These are phyloP conservation scores for Hymenoscyphus linearis DNA, from an alignment of 2,329 filamentous ascomycete genomes.

Conservation along the genomic window DNA sequence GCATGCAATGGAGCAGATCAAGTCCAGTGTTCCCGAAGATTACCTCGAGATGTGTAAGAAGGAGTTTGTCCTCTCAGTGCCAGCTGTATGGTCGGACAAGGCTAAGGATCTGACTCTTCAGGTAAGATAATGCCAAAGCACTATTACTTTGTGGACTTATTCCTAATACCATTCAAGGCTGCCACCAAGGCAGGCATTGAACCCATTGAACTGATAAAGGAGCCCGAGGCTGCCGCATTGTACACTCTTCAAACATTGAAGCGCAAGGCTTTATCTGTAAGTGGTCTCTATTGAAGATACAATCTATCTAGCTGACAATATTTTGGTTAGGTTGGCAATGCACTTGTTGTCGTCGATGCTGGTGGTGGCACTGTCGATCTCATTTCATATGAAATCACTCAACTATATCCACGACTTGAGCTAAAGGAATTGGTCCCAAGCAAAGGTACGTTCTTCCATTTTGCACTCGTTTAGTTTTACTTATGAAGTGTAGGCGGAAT, in stretches of 20 bases:
- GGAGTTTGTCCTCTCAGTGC: slow-evolving; percentile 52
- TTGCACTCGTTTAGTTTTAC: not conserved
- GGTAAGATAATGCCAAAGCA: slow-evolving; percentile 32
- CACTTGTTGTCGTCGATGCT: slow-evolving; percentile 31
- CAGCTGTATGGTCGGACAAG: slow-evolving; percentile 52
- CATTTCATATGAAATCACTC: slow-evolving; percentile 28
- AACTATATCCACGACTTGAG: slow-evolving; percentile 16
- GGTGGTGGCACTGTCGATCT: slow-evolving; percentile 34
- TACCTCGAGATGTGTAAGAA: slow-evolving; percentile 41
- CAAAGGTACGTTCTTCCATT: slow-evolving; percentile 11
- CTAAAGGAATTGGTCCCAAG: slow-evolving; percentile 27
- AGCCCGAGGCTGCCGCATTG: slow-evolving; percentile 20
- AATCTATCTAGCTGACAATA: slow-evolving; percentile 15
- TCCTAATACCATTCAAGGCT: slow-evolving; percentile 24
- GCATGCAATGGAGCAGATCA: slow-evolving; percentile 43
- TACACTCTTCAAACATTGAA: slow-evolving; percentile 14
- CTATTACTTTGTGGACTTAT: not conserved
- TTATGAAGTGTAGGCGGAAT: slow-evolving; percentile 17
- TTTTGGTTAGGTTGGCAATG: slow-evolving; percentile 24
- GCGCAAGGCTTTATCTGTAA: slow-evolving; percentile 2
- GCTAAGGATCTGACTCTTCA: slow-evolving; percentile 46
- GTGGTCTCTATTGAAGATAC: slow-evolving; percentile 21
- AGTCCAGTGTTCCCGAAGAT: slow-evolving; percentile 37
- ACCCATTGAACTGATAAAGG: slow-evolving; percentile 13
- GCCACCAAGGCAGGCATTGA: slow-evolving; percentile 10